Evolutionary conservation across 2,329 filamentous ascomycete genomes (phyloP), one percentile per base, ranked within the genome.

Genomic region (Lachnellula cervina): DNA sequence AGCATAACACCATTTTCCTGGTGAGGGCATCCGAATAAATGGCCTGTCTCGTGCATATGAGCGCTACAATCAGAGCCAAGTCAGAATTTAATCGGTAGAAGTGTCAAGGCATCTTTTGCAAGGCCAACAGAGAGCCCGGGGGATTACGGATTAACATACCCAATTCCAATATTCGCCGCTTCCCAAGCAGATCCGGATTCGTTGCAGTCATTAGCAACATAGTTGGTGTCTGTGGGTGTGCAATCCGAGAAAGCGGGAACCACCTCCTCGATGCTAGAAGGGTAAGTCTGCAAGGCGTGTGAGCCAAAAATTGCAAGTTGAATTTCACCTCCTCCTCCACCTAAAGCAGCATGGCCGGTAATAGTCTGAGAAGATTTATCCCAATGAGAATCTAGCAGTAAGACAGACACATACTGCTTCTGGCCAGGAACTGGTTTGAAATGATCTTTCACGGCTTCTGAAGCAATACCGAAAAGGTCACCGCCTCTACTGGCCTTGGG

Each of bases 181-280:
- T 97, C 93, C 93, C 93, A 97, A 47, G 86, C 94, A 68, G 89
- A 96, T 23, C 92, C 92, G 6, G 86, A 87, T 62, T 96, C 89
- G 64, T 88, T 88, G 70, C 85, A 90, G 69, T 96, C 90, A 66
- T 97, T 96, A 16, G 88, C 88, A 38, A 96, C 84, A 64, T 82
- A 81, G 40, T 83, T 81, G 9, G 86, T 89, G 68, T 97, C 90
- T 0, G 91, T 97, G 34, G 87, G 84, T 2, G 92, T 96, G 71
- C 91, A 96, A 71, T 97, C 92, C 16, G 83, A 87, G 66, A 97
- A 96, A 5, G 91, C 88, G 19, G 90, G 85, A 4, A 90, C 88
- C 1, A 97, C 87, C 67, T 97, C 93, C 70, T 97, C 93, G 43
- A 99, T 82, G 66, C 82, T 88, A 3, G 88, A 81, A 3, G 94